phyloP scores from a whole-genome alignment of 2,329 filamentous ascomycete species.

The Saccharata proteae region DNA sequence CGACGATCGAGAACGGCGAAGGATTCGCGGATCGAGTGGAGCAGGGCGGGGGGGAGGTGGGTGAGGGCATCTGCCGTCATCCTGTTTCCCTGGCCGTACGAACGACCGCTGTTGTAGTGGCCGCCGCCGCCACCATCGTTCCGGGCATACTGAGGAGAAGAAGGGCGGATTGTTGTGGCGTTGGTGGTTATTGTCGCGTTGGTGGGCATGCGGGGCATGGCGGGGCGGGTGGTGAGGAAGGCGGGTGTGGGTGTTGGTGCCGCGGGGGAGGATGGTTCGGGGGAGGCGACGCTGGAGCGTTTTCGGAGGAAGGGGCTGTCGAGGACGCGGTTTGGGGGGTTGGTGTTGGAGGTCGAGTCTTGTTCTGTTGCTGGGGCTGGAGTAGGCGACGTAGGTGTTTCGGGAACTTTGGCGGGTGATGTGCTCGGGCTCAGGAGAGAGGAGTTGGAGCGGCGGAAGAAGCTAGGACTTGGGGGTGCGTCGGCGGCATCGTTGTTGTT shows the following conservation, averaged over 20 bases:
- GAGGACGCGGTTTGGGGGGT: slow-evolving; percentile 21
- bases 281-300: slow-evolving; percentile 19
- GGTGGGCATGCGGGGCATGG: slow-evolving; percentile 15
- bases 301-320: slow-evolving; percentile 13
- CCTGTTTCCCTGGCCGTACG: slow-evolving; percentile 19
- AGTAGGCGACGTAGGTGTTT: slow-evolving; percentile 1
- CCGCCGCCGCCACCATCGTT: too few species aligned
- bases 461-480: neutral
- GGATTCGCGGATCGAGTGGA: slow-evolving; percentile 78
- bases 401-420: too few species aligned
- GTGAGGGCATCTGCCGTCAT: slow-evolving; percentile 38
- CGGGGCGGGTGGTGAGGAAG: slow-evolving; percentile 18
- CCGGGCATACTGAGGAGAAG: slow-evolving; percentile 13
- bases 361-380: slow-evolving; percentile 4
- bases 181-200: slow-evolving; percentile 4
- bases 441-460: slow-evolving; percentile 2
- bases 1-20: slow-evolving; percentile 89
- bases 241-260: slow-evolving; percentile 18
- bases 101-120: too few species aligned
- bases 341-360: slow-evolving; percentile 13
- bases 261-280: slow-evolving; percentile 23
- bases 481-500: slow-evolving; percentile 8
- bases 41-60: slow-evolving; percentile 67
- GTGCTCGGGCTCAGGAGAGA: slow-evolving; percentile 26
- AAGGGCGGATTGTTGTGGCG: slow-evolving; percentile 3